phyloP scores from a whole-genome alignment of 164 flowering plant genomes.

The Kingdonia uniflora region DNA sequence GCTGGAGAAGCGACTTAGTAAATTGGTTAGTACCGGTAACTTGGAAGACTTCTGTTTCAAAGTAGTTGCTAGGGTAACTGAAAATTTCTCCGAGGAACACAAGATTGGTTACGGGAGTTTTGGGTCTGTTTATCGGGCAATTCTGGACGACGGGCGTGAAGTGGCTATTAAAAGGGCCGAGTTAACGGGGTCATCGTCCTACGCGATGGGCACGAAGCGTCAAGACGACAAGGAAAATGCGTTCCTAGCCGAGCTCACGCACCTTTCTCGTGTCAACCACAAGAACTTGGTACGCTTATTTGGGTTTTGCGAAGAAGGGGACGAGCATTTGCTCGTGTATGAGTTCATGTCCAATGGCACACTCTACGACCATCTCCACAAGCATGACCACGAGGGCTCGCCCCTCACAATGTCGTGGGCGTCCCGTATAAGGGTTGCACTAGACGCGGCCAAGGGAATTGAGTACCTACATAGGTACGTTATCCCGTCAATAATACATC shows the following conservation, averaged over 20 bases:
- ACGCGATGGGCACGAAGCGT: conserved; percentile 26
- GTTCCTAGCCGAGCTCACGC: conserved; percentile 77
- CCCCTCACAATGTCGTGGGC: conserved; percentile 46
- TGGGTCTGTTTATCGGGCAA: conserved; percentile 64
- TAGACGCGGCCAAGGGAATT: conserved; percentile 75
- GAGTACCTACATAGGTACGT: conserved; percentile 75
- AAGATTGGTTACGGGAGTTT: conserved; percentile 68
- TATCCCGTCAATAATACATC: conserved; percentile 61
- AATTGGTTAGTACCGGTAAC: conserved; percentile 42
- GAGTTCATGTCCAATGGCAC: conserved; percentile 96
- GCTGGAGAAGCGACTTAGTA: conserved; percentile 42
- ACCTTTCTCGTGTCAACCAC: conserved; percentile 85
- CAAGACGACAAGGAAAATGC: conserved; percentile 95
- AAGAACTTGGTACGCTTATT: conserved; percentile 84
- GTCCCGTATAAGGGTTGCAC: conserved; percentile 42
- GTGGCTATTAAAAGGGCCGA: conserved; percentile 92
- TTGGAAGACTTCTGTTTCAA: conserved; percentile 53
- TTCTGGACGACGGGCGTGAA: conserved; percentile 54
- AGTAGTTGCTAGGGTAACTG: conserved; percentile 28
- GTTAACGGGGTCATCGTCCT: conserved; percentile 4
- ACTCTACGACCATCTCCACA: conserved; percentile 52
- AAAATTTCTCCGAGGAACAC: conserved; percentile 42
- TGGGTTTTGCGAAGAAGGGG: conserved; percentile 82
- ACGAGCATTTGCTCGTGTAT: conserved; percentile 82
- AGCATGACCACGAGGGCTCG: conserved; percentile 19